Base-by-base conservation (phyloP, 768 basidiomycete genomes). In the Candolleomyces eurysporus region DNA sequence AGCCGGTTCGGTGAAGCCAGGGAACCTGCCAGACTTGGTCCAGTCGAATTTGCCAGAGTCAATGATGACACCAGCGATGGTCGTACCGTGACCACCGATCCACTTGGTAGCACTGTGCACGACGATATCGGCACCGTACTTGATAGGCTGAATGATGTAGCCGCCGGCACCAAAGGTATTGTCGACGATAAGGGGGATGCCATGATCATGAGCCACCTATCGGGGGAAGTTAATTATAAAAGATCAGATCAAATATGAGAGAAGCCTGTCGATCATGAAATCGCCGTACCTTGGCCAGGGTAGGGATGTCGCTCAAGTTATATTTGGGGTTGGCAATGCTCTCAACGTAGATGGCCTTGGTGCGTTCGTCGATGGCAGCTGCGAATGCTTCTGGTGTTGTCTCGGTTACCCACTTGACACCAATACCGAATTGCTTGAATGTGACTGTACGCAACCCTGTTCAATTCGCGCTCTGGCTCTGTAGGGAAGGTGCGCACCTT, bases 41-140 rank as follows among this genome's bases (percentile, higher is more conserved):
- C 88, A 91, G 76, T 91, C 86, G 67, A 92, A 92, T 59, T 88
- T 89, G 51, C 88, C 90, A 9, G 83, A 81, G 70, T 92, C 90
- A 51, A 93, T 72, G 61, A 94, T 76, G 31, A 91, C 84, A 46
- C 91, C 92, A 4, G 80, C 90, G 51, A 94, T 90, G 22, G 88
- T 89, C 0, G 87, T 92, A 32, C 92, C 91, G 62, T 91, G 90
- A 0, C 89, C 88, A 13, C 88, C 87, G 39, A 92, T 91, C 92
- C 91, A 94, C 67, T 94, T 92, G 0, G 91, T 92, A 0, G 89
- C 89, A 54, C 86, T 89, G 70, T 92, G 87, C 17, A 91, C 87
- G 50, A 67, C 59, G 4, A 60, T 31, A 32, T 94, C 90, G 0
- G 92, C 91, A 14, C 92, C 92, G 65, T 84, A 80, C 22, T 86